Base-by-base conservation (phyloP, 2,329 filamentous ascomycete genomes). In the Neonectria sp. region DNA sequence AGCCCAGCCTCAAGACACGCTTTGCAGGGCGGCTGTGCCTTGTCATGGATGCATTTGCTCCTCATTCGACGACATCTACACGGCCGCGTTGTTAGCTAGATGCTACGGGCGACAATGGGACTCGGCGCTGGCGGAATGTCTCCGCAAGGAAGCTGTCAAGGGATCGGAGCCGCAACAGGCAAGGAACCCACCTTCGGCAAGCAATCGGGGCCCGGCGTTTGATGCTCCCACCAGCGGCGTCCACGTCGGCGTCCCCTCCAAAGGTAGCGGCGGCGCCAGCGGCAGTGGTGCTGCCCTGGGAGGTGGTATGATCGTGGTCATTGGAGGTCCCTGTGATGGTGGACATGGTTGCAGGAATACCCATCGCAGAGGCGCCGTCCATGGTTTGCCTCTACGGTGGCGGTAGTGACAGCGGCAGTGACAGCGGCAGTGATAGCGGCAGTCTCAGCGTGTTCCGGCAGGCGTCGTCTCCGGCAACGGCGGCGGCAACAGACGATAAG, bases 21-120 rank as follows among this genome's bases (percentile, higher is more conserved):
- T 63, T 86, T 84, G 69, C 88, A 90, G 17, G 86, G 86, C 29
- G 86, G 79, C 25, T 78, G 76, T 4, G 79, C 81, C 57, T 82
- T 85, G 9, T 86, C 84, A 70, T 88, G 86, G 21, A 86, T 73
- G 70, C 87, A 89, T 78, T 88, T 89, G 75, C 85, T 88, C 67
- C 87, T 84, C 82, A 88, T 85, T 37, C 86, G 85, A 37, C 87
- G 86, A 69, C 87, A 89, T 80, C 86, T 87, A 59, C 17, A 63
- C 52, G 25, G 35, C 52, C 24, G 53, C 33, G n/a, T 21, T 24
- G 7, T 57, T 51, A 65, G 56, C 48, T n/a, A 63, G 7, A 53
- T 57, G 51, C 21, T 11, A 29, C 37, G 59, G 31, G 56, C 27
- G 40, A 48, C 21, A 29, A 40, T 15, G 31, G 40, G 29, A 46